A percentile compares a stretch with the other conserved stretches of the same genome.
Conservation (phyloP, 2,329 filamentous ascomycete species). For the Torrubiella hemipterigena region DNA sequence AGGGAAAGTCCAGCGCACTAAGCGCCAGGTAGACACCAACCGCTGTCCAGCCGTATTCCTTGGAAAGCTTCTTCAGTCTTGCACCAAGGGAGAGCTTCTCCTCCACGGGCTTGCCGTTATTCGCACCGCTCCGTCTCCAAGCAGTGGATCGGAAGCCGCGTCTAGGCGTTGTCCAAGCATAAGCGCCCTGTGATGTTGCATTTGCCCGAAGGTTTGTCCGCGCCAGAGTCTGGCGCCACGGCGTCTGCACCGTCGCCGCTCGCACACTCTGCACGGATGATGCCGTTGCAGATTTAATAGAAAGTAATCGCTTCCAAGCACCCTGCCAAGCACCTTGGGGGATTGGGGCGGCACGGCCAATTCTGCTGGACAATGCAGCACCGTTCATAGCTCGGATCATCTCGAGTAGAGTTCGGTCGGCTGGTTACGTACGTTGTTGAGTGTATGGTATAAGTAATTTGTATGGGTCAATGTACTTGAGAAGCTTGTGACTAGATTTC, state of each 20-base stretch:
- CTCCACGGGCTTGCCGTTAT: slow-evolving; percentile 9
- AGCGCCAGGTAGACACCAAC: slow-evolving; percentile 81
- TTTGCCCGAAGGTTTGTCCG: slow-evolving; percentile 7
- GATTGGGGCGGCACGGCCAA: slow-evolving; percentile 8
- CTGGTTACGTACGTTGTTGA: too few relatives aligned
- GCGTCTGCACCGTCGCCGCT: slow-evolving; percentile 8
- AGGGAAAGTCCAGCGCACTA: slow-evolving; percentile 81
- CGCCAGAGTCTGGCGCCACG: slow-evolving; percentile 7
- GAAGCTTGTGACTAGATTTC: too few relatives aligned
- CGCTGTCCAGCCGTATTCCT: slow-evolving; percentile 90
- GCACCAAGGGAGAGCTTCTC: slow-evolving; percentile 45
- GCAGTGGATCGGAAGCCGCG: slow-evolving; percentile 24
- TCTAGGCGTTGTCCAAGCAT: slow-evolving; percentile 1
- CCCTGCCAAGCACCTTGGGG: slow-evolving; percentile 14
- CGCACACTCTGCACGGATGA: too few relatives aligned
- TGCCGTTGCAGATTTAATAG: slow-evolving; percentile 13
- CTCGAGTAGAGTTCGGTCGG: too few relatives aligned
- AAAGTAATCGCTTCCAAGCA: slow-evolving; percentile 15
- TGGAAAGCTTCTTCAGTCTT: slow-evolving; percentile 69
- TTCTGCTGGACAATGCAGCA: slow-evolving; percentile 11
- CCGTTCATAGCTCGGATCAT: too few relatives aligned
- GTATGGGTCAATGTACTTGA: too few relatives aligned
- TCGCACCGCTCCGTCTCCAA: slow-evolving; percentile 16
- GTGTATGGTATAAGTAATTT: too few relatives aligned
- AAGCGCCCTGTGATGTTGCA: not conserved